Evolutionary conservation across 192 early-diverging fungal genomes (phyloP).

Genomic region (Coemansia sp.): DNA sequence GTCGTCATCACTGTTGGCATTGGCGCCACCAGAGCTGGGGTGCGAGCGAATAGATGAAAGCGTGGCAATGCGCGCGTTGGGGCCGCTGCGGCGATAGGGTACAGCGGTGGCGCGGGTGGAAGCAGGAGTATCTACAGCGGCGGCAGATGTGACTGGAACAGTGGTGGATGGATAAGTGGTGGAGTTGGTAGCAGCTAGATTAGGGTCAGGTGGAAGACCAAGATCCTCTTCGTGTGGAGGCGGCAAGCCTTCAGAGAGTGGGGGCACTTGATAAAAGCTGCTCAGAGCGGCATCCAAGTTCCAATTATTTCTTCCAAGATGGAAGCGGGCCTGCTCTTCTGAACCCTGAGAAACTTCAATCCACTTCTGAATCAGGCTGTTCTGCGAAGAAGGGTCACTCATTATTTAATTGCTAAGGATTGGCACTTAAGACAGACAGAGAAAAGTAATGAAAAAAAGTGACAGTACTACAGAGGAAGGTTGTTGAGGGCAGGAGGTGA

Average conservation of each 20-base stretch:
- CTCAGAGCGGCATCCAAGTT: conserved; percentile 68
- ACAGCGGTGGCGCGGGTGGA: conserved; percentile 26
- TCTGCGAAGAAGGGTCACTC: conserved; percentile 41
- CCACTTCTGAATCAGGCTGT: conserved; percentile 62
- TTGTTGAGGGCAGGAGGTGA: conserved; percentile 1
- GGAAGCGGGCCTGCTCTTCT: conserved; percentile 66
- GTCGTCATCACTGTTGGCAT: conserved; percentile 10
- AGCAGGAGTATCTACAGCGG: conserved; percentile 12
- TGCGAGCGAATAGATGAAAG: conserved; percentile 30
- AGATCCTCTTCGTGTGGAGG: conserved; percentile 33
- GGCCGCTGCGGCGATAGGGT: conserved; percentile 45
- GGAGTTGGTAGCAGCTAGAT: conserved; percentile 9
- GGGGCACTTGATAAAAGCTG: conserved; percentile 68
- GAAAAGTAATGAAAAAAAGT: neutral
- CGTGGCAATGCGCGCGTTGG: conserved; percentile 52
- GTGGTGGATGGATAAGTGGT: conserved; percentile 12
- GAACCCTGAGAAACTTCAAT: conserved; percentile 56
- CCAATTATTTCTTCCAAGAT: conserved; percentile 76
- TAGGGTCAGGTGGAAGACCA: conserved; percentile 44
- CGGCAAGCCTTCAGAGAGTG: conserved; percentile 51
- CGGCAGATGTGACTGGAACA: conserved; percentile 44
- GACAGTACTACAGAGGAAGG: neutral
- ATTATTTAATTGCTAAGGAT: conserved; percentile 7
- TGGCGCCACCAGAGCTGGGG: neutral
- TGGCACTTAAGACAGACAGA: neutral